phyloP scores from a whole-genome alignment of 768 basidiomycete species.

The Cystoderma amianthinum region DNA sequence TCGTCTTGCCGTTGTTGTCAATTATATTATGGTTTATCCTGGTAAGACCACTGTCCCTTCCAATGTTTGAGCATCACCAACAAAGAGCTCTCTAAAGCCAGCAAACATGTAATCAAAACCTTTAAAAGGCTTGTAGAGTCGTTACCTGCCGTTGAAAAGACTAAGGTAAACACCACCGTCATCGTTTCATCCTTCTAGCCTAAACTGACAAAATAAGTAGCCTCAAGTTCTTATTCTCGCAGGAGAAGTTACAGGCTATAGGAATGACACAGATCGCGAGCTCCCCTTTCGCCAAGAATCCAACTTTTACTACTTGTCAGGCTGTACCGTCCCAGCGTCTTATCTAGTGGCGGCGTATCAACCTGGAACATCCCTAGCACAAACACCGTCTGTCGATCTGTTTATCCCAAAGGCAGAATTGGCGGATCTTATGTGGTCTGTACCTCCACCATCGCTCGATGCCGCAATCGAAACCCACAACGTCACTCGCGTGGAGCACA shows the following conservation, averaged over 20 bases:
- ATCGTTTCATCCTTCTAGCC: slow-evolving; percentile 2
- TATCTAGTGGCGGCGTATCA: slow-evolving; percentile 57
- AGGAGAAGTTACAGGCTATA: slow-evolving; percentile 53
- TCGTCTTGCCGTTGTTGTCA: no score
- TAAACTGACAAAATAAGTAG: no score
- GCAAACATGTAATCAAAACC: slow-evolving; percentile 45
- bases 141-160: slow-evolving; percentile 39
- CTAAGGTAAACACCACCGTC: slow-evolving; percentile 33
- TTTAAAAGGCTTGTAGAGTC: slow-evolving; percentile 43
- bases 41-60: slow-evolving; percentile 16
- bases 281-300: slow-evolving; percentile 64
- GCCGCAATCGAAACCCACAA: slow-evolving; percentile 47
- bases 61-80: not conserved
- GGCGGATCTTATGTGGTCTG: slow-evolving; percentile 82
- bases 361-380: slow-evolving; percentile 35
- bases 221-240: slow-evolving; percentile 65
- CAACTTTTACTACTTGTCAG: slow-evolving; percentile 86
- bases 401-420: slow-evolving; percentile 75
- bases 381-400: slow-evolving; percentile 44
- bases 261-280: slow-evolving; percentile 86
- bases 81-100: slow-evolving; percentile 26
- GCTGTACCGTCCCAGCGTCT: slow-evolving; percentile 68
- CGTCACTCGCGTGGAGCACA: slow-evolving; percentile 52
- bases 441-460: slow-evolving; percentile 64
- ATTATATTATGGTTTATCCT: slow-evolving; percentile 23